phyloP scores from a whole-genome alignment of 129 eudicot genomes.

The Daucus carota region DNA sequence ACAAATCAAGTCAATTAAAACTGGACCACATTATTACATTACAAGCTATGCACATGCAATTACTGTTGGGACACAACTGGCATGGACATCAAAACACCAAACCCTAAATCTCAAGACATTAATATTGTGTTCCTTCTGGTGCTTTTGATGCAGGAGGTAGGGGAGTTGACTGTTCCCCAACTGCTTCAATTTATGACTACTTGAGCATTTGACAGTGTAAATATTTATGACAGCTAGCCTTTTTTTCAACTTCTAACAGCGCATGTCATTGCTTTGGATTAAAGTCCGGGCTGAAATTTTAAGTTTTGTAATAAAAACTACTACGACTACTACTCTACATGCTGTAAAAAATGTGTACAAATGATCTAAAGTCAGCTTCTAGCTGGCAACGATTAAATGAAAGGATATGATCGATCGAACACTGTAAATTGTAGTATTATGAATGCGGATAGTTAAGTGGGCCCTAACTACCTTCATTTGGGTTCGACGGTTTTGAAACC shows the following conservation, averaged over 20 bases:
- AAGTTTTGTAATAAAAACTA: slow-evolving; percentile 16
- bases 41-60: slow-evolving; percentile 1
- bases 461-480: slow-evolving; percentile 84
- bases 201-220: not conserved
- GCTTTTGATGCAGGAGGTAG: not conserved
- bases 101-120: slow-evolving; percentile 33
- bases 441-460: not conserved
- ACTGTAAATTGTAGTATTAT: not conserved
- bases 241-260: not conserved
- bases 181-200: slow-evolving; percentile 24
- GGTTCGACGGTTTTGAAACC: slow-evolving; percentile 98
- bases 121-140: slow-evolving; percentile 14
- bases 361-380: not conserved
- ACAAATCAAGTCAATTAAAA: not conserved
- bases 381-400: slow-evolving; percentile 8
- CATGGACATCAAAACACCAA: slow-evolving; percentile 18
- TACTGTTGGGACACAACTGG: not conserved
- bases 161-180: slow-evolving; percentile 44
- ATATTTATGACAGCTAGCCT: not conserved
- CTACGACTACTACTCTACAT: no score
- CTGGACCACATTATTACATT: slow-evolving; percentile 2
- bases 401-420: not conserved
- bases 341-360: slow-evolving; percentile 16
- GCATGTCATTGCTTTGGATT: not conserved
- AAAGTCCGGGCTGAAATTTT: not conserved